Evolutionary conservation across 2,329 filamentous ascomycete genomes (phyloP), one percentile per base, ranked within the genome.

Genomic region (Neocucurbitaria cava): DNA sequence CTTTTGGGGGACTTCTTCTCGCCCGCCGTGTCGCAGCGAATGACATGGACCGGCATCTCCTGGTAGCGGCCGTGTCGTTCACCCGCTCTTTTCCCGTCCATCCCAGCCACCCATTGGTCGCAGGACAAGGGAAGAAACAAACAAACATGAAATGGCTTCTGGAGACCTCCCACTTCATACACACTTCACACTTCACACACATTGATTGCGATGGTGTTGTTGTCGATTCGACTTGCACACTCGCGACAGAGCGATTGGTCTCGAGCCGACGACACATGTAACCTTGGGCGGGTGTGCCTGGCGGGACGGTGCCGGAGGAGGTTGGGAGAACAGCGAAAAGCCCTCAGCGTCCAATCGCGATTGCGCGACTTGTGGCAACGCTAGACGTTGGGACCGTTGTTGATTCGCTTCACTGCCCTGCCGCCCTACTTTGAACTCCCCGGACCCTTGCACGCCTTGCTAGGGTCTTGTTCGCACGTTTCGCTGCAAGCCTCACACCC

Each of bases 321-420:
- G 56, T 59, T 62, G 63, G 56, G 52, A 64, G 9, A 26, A 26
- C 24, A 5, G 2, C 24, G 24, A 26, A 26, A 26, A 26, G 9
- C 24, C 24, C 24, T 26, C 24, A 26, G 24, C 24, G 9, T 26
- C 24, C 24, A 26, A 26, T 26, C 24, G 24, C 5, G 9, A 5
- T 9, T 5, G 24, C 24, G 24, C 24, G 9, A 26, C 31, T 44
- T 52, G 51, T 59, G 53, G 52, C 13, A 64, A 65, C 60, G 59
- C 60, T 58, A 65, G 56, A 56, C 54, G 61, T 61, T 64, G 55
- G 31, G 31, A 38, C 50, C 55, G 58, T 54, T 56, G 47, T 54
- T 71, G 61, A 73, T 74, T 74, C 65, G 69, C 58, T 52, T 35
- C 28, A 31, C 35, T 36, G 54, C 57, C 58, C 52, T 55, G 52